phyloP scores from a whole-genome alignment of 2,329 filamentous ascomycete genomes.

The Aureobasidium leucospermi region DNA sequence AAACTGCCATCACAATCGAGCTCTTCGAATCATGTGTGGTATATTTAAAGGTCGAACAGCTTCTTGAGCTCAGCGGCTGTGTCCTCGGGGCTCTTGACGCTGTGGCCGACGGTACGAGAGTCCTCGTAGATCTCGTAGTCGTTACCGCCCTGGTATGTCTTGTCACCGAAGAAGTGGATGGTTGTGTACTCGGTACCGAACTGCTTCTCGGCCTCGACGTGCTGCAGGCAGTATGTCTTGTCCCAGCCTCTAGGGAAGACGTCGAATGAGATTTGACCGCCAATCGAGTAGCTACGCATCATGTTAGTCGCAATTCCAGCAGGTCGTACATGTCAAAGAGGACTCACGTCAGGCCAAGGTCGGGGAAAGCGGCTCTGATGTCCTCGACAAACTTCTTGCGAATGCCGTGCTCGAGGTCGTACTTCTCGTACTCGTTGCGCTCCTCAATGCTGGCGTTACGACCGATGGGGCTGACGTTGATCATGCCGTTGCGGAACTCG shows the following conservation, averaged over 20 bases:
- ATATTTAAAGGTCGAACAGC: slow-evolving; percentile 50
- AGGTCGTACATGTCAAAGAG: not conserved
- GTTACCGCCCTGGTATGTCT: slow-evolving; percentile 84
- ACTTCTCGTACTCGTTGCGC: slow-evolving; percentile 73
- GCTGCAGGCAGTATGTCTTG: slow-evolving; percentile 92
- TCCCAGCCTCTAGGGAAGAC: slow-evolving; percentile 97
- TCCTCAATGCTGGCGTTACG: slow-evolving; percentile 78
- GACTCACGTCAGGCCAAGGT: slow-evolving; percentile 75
- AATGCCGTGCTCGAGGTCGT: slow-evolving; percentile 70
- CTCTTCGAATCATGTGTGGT: slow-evolving; percentile 1
- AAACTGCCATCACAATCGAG: slow-evolving; percentile 1
- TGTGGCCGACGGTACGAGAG: slow-evolving; percentile 73
- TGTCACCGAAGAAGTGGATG: slow-evolving; percentile 98
- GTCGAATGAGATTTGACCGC: slow-evolving; percentile 96
- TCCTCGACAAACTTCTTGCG: slow-evolving; percentile 67
- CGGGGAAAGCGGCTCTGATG: slow-evolving; percentile 72
- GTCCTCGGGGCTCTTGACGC: slow-evolving; percentile 73
- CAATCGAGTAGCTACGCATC: slow-evolving; percentile 69
- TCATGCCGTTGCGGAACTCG: slow-evolving; percentile 87
- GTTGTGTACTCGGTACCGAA: slow-evolving; percentile 70
- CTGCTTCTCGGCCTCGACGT: slow-evolving; percentile 67
- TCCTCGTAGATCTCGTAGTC: slow-evolving; percentile 92
- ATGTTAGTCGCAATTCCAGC: not conserved
- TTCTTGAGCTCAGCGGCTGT: slow-evolving; percentile 74
- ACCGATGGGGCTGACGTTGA: slow-evolving; percentile 77